phyloP scores from a whole-genome alignment of 495 filamentous ascomycete genomes.

The Neurospora tetrasperma region DNA sequence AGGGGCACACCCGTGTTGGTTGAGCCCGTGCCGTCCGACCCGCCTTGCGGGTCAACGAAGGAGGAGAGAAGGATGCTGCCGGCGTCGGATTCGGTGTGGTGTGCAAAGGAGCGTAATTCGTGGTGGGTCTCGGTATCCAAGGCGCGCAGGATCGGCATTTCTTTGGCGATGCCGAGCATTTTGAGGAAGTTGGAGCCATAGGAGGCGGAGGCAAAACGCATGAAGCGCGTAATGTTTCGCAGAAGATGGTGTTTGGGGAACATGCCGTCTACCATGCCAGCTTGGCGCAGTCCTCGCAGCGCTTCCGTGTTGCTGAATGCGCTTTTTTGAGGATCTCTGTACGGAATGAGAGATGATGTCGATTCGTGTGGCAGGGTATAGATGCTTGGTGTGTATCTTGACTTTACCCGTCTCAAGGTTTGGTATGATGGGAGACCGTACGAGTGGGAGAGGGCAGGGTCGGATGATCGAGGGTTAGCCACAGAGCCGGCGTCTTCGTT shows the following conservation, averaged over 20 bases:
- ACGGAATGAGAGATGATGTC: slow-evolving; percentile 51
- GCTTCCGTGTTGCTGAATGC: slow-evolving; percentile 47
- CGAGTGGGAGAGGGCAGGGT: not conserved
- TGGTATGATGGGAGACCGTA: not conserved
- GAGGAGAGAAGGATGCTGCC: slow-evolving; percentile 65
- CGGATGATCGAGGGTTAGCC: not conserved
- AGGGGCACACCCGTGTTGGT: slow-evolving; percentile 67
- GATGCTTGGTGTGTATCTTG: slow-evolving; percentile 45
- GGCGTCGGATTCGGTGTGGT: slow-evolving; percentile 56
- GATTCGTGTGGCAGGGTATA: slow-evolving; percentile 62
- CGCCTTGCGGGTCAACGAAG: slow-evolving; percentile 65
- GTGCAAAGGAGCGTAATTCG: slow-evolving; percentile 62
- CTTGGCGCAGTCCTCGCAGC: slow-evolving; percentile 44
- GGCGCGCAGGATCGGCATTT: slow-evolving; percentile 34
- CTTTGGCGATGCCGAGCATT: slow-evolving; percentile 52
- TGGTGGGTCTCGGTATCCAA: slow-evolving; percentile 43
- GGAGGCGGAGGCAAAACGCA: slow-evolving; percentile 66
- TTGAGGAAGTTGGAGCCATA: slow-evolving; percentile 65
- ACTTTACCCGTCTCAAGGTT: slow-evolving; percentile 4
- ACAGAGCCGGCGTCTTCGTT: not conserved
- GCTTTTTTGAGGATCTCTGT: slow-evolving; percentile 40
- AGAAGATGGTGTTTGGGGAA: slow-evolving; percentile 60
- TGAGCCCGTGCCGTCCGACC: slow-evolving; percentile 58
- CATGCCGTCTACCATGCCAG: slow-evolving; percentile 49
- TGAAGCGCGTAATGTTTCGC: slow-evolving; percentile 62